phyloP scores from a whole-genome alignment of 1,139 yeast species.

The Ogataea hybrid region DNA sequence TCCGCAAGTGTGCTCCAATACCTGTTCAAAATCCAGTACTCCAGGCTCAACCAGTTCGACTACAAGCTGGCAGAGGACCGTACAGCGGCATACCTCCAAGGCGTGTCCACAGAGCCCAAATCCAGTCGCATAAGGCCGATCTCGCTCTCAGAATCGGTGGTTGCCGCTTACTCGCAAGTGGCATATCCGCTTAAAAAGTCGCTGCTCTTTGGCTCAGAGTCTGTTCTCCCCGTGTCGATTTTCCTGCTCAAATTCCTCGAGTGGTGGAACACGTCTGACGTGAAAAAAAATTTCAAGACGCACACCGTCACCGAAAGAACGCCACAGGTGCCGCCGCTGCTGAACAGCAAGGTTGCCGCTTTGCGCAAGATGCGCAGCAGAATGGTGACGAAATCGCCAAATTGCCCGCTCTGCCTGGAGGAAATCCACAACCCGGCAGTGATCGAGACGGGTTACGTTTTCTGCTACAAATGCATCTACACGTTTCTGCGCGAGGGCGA shows the following conservation, averaged over 20 bases:
- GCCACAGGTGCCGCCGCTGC: constrained; percentile 47
- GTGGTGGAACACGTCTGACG: constrained; percentile 90
- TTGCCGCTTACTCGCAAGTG: constrained; percentile 34
- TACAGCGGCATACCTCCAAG: constrained; percentile 14
- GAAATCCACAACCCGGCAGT: constrained; percentile 76
- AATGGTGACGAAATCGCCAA: constrained; percentile 8
- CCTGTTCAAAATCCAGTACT: constrained; percentile 61
- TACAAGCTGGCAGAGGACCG: constrained; percentile 48
- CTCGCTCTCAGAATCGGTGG: constrained; percentile 46
- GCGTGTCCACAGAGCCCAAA: constrained; percentile 10
- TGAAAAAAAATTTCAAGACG: constrained; percentile 35
- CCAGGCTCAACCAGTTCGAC: constrained; percentile 67
- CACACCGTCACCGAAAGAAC: constrained; percentile 25
- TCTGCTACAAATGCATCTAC: constrained; percentile 85
- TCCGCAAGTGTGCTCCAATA: constrained; percentile 65
- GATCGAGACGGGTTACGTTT: constrained; percentile 88
- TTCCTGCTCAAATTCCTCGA: constrained; percentile 84
- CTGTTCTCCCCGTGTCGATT: constrained; percentile 79
- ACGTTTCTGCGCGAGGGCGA: constrained; percentile 49
- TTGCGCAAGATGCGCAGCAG: constrained; percentile 15
- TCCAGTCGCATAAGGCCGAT: constrained; percentile 46
- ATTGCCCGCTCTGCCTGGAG: constrained; percentile 73
- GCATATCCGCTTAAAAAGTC: constrained; percentile 43
- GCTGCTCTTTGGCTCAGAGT: constrained; percentile 40
- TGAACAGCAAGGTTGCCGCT: constrained; percentile 14